Base-by-base conservation (phyloP, 352 stramenopile genomes). In the Phytopythium delawarense region DNA sequence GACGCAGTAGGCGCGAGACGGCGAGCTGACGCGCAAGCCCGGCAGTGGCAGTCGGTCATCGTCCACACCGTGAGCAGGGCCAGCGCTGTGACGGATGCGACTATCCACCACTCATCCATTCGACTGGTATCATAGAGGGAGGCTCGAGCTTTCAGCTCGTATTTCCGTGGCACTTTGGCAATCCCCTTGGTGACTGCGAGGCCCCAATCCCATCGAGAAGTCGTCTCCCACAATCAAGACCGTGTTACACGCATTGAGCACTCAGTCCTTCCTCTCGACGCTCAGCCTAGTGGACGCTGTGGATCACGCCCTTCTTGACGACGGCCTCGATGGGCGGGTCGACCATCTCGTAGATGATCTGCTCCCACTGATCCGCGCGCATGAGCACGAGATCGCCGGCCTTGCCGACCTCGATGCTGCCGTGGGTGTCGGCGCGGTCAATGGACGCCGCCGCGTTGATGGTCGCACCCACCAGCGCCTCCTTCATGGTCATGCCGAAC, bases 361-460 rank as follows among this genome's bases (percentile, higher is more conserved):
- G 82, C 69, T 93, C 82, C 84, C 86, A 93, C 62, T 95, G 82
- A 9, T 58, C 73, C 20, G 82, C 84, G 45, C 81, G 74, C 64
- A 92, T 66, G 28, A 91, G 48, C 51, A 93, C 62, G 42, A 95
- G 62, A 52, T 95, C 87, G 9, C 79, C 84, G 44, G 75, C 64
- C 66, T 93, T 93, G 63, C 84, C 87, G 18, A 91, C 75, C 62
- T 93, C 84, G 7, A 95, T 66, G 62, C 81, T 92, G 55, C 87
- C 84, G 60, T 93, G 82, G 23, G 80, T 81, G 57, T 74, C 63
- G n/a, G 80, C 86, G 32, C 84, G 79, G 55, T 90, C 71, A 62
- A 93, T 89, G 8, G 81, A 92, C n/a, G 82, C 86, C 2, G 87
- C 87, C 15, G 84, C 87, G 49, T 93, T 95, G 65, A 95, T 89